These are phyloP conservation scores for Epichloe glyceriae DNA, from an alignment of 2,329 filamentous ascomycete genomes.

Conservation along the genomic window DNA sequence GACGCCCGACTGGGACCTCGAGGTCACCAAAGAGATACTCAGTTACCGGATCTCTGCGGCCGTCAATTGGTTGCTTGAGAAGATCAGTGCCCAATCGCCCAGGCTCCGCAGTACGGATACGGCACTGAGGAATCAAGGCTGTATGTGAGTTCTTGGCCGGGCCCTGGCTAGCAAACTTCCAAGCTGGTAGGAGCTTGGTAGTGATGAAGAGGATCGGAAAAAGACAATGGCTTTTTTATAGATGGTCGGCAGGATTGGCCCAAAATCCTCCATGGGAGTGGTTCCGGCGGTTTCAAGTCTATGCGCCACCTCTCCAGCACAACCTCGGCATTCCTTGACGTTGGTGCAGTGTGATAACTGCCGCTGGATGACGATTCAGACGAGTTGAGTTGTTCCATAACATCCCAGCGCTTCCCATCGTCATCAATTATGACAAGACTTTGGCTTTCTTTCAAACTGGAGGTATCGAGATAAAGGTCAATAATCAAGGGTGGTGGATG, in stretches of 20 bases:
- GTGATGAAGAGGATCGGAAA: conserved; percentile 82
- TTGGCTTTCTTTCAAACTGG: conserved; percentile 68
- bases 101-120: conserved; percentile 53
- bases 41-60: conserved; percentile 38
- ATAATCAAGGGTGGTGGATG: conserved; percentile 75
- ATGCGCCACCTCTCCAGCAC: conserved; percentile 86
- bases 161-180: conserved; percentile 66
- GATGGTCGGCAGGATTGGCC: conserved; percentile 60
- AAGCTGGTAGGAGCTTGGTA: conserved; percentile 70
- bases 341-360: conserved; percentile 26
- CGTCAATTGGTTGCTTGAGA: conserved; percentile 33
- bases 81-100: conserved; percentile 49
- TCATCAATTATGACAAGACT: conserved; percentile 81
- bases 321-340: conserved; percentile 52
- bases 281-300: conserved; percentile 45
- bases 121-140: conserved; percentile 63
- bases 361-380: conserved; percentile 39
- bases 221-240: conserved; percentile 97
- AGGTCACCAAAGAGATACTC: conserved; percentile 72
- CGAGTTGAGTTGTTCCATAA: conserved; percentile 64
- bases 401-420: conserved; percentile 84
- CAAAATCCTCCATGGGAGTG: conserved; percentile 46
- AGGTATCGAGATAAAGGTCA: conserved; percentile 77
- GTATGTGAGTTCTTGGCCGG: conserved; percentile 57
- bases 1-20: conserved; percentile 73